These are phyloP conservation scores for Pseudonectria buxi DNA, from an alignment of 2,329 filamentous ascomycete species.

Conservation along the genomic window DNA sequence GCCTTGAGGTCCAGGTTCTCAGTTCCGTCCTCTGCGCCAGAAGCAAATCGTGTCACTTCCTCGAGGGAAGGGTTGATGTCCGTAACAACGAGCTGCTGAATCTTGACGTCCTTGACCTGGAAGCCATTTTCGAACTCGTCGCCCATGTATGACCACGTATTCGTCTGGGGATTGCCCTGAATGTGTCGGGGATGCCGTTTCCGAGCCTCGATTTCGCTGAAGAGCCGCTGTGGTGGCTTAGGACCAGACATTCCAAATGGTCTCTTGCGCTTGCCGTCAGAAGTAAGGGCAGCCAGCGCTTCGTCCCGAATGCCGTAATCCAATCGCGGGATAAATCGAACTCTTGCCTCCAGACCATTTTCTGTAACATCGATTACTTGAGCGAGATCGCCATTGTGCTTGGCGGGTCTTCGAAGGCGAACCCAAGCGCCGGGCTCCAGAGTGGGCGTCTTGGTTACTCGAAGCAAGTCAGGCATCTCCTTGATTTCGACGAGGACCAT, in stretches of 20 bases:
- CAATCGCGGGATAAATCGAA: constrained; percentile 81
- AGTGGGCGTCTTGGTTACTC: constrained; percentile 78
- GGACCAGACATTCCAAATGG: constrained; percentile 50
- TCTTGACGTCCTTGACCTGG: constrained; percentile 86
- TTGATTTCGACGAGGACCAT: constrained; percentile 88
- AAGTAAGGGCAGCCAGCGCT: constrained; percentile 33
- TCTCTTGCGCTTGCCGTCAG: constrained; percentile 76
- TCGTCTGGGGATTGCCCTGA: constrained; percentile 65
- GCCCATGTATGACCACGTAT: constrained; percentile 76
- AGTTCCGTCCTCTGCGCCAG: constrained; percentile 81
- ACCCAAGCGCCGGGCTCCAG: constrained; percentile 88
- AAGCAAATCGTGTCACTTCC: constrained; percentile 91
- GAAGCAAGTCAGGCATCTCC: constrained; percentile 94
- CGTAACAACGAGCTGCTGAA: constrained; percentile 76
- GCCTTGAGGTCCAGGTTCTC: constrained; percentile 91
- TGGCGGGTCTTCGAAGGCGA: constrained; percentile 69
- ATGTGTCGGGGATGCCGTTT: constrained; percentile 68
- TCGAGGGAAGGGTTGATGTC: constrained; percentile 91
- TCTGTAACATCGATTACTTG: constrained; percentile 89
- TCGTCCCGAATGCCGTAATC: constrained; percentile 91
- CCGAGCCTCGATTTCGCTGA: constrained; percentile 86
- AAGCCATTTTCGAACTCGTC: constrained; percentile 93
- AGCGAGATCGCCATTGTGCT: constrained; percentile 83
- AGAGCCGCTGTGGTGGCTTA: constrained; percentile 79
- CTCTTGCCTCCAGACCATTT: constrained; percentile 81